Base-by-base conservation (phyloP, 2,329 filamentous ascomycete species). In the Ceratocystis variospora region DNA sequence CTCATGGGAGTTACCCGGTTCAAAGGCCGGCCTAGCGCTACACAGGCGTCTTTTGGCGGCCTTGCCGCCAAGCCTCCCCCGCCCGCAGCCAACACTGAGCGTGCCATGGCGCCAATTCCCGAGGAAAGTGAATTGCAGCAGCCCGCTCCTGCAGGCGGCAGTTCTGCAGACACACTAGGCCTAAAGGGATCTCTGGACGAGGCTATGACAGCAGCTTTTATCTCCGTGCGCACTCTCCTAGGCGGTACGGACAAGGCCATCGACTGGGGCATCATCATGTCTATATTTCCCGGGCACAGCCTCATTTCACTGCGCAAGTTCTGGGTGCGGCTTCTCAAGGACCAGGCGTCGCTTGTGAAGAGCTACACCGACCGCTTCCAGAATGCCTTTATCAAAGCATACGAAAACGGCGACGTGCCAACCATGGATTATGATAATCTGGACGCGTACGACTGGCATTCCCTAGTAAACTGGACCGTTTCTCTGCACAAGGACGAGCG, bases 381-480 rank as follows among this genome's bases (percentile, higher is more conserved):
- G 70, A 77, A 82, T 17, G 79, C 78, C 6, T 89, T 89, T 70
- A 75, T 90, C 5, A 74, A 79, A 61, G 87, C 87, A 0, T 90
- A 90, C 70, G 81, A 85, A 69, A 78, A 77, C 1, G 80, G 81
- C 7, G 79, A 86, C 68, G 70, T 92, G 0, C 80, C 84, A 1
- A 73, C 78, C 1, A 77, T 92, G 22, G 78, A 90, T 72, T 88
- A 83, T 69, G 79, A 88, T 63, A 76, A 87, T 59, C 78, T 85
- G 0, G 73, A 81, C 48, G 79, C 80, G 1, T 90, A 89, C 68
- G 86, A 92, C 71, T 91, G 89, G 87, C 75, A 77, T 8, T 74
- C 73, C 3, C 74, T 92, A 5, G 80, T 91, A 61, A 77, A 80
- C 45, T 93, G 89, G 89, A 81, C 85, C 0, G 76, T 83, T 69